Conservation (phyloP, 345 rosid species). For the Brassica rapa region DNA sequence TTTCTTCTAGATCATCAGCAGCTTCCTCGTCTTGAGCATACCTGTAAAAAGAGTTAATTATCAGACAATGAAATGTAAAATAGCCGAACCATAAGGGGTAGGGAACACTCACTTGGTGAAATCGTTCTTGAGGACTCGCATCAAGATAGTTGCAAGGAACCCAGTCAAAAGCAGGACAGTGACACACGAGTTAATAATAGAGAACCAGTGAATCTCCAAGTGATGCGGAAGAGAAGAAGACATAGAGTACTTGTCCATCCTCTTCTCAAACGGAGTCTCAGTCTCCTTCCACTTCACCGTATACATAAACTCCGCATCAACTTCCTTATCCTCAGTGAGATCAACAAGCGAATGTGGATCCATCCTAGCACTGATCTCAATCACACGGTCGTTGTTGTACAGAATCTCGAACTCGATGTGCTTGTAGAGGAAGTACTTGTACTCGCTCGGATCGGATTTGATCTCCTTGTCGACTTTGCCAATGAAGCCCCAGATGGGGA, state of each 20-base stretch:
- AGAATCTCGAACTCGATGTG: constrained; percentile 75
- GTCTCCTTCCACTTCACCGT: constrained; percentile 95
- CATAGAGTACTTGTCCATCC: constrained; percentile 84
- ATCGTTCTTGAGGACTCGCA: constrained; percentile 90
- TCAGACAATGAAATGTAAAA: neutral
- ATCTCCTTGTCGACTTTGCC: constrained; percentile 80
- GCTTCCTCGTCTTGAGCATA: constrained; percentile 88
- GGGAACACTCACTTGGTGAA: constrained; percentile 70
- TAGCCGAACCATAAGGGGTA: neutral
- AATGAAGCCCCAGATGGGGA: constrained; percentile 90
- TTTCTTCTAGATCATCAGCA: constrained; percentile 87
- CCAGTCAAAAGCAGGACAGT: constrained; percentile 91
- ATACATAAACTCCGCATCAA: constrained; percentile 75
- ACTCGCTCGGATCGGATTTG: constrained; percentile 62
- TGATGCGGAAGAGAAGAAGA: constrained; percentile 92
- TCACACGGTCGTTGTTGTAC: constrained; percentile 74
- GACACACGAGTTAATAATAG: constrained; percentile 85
- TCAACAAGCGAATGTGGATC: constrained; percentile 74
- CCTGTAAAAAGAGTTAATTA: constrained; percentile 21
- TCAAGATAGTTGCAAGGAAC: constrained; percentile 85
- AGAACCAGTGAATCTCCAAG: constrained; percentile 92
- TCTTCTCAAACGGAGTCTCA: constrained; percentile 70
- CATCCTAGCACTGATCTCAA: constrained; percentile 69
- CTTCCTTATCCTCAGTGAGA: constrained; percentile 78
- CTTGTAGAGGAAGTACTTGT: constrained; percentile 67